Percentiles rank a stretch among this genome's conserved stretches.
phyloP scores from a whole-genome alignment of 495 filamentous ascomycete genomes.

The Podospora tetraspora region DNA sequence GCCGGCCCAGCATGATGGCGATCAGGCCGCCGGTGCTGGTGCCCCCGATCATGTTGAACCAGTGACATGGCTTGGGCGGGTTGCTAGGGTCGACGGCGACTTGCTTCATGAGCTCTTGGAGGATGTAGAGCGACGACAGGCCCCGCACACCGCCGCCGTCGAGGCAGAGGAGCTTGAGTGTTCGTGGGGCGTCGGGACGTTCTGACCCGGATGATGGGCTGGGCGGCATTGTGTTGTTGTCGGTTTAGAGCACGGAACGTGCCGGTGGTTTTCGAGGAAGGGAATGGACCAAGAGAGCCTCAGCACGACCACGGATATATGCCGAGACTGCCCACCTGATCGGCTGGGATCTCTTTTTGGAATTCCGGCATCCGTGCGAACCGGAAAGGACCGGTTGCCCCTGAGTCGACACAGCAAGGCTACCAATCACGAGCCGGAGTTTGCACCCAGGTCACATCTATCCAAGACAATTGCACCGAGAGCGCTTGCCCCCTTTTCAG shows the following conservation, averaged over 20 bases:
- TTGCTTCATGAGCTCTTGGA: conserved; percentile 44
- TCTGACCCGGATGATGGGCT: not conserved
- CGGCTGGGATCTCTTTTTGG: not conserved
- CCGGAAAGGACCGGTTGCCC: not conserved
- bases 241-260: not conserved
- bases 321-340: not conserved
- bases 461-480: not conserved
- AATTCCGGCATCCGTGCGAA: not conserved
- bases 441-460: not conserved
- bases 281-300: not conserved
- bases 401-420: not conserved
- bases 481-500: not conserved
- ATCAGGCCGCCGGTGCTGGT: conserved; percentile 30
- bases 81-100: conserved; percentile 35
- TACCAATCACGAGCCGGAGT: not conserved
- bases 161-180: conserved; percentile 25
- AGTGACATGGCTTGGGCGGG: conserved; percentile 47
- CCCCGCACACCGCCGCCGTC: conserved; percentile 55
- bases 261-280: not conserved
- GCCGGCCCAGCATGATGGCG: conserved; percentile 33
- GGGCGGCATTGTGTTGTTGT: not conserved
- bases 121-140: conserved; percentile 47
- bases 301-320: not conserved
- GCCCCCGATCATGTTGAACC: conserved; percentile 33
- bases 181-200: not conserved